Percentiles rank a stretch among this genome's conserved stretches.
Evolutionary conservation across 2,329 filamentous ascomycete genomes (phyloP).

Genomic region (Arthrobotrys entomopaga): DNA sequence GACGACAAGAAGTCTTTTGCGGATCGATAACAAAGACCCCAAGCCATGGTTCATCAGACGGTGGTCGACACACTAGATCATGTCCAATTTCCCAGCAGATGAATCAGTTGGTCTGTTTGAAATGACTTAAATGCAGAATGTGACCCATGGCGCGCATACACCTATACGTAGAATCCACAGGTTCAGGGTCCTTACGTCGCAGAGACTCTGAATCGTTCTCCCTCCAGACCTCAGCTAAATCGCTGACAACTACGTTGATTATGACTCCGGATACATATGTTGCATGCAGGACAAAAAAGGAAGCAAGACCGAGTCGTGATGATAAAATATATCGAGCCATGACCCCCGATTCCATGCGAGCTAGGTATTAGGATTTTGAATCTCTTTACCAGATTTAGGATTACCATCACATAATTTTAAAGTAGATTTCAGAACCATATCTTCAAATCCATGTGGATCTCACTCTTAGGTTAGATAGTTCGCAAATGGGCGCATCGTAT

Average conservation of each 20-base stretch:
- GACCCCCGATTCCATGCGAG: background rate
- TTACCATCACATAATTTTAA: no score
- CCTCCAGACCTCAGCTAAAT: constrained; percentile 28
- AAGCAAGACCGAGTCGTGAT: background rate
- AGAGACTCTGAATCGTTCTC: constrained; percentile 29
- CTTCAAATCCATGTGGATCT: no score
- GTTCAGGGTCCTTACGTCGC: constrained; percentile 45
- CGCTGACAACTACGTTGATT: constrained; percentile 35
- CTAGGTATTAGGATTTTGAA: no score
- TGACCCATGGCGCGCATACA: background rate
- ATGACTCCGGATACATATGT: constrained; percentile 22
- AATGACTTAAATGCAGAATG: no score
- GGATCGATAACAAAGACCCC: constrained; percentile 42
- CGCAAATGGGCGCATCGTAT: no score
- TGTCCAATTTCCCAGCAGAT: background rate
- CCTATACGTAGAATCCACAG: constrained; percentile 34
- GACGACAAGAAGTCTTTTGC: constrained; percentile 11
- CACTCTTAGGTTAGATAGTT: no score
- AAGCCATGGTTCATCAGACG: constrained; percentile 32
- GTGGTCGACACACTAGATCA: constrained; percentile 44
- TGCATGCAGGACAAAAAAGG: background rate
- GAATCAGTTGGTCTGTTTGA: no score
- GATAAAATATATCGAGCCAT: constrained; percentile 21
- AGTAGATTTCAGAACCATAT: no score
- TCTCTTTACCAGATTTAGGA: background rate